These are phyloP conservation scores for Stachybotrys chartarum DNA, from an alignment of 2,329 filamentous ascomycete genomes.

Conservation along the genomic window DNA sequence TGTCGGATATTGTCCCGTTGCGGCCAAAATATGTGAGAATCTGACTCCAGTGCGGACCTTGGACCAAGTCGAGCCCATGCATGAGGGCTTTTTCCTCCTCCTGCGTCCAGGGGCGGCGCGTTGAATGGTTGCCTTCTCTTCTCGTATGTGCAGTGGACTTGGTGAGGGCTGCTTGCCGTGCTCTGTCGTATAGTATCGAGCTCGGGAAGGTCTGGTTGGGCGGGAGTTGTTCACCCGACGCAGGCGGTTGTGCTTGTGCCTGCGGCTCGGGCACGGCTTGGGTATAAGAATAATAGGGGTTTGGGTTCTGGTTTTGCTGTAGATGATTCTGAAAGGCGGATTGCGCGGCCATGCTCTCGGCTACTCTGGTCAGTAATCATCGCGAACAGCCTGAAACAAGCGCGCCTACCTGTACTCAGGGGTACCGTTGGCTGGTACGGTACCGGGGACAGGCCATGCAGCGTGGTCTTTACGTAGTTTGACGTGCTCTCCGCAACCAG, in stretches of 20 bases:
- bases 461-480: conserved; percentile 36
- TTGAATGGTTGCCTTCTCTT: conserved; percentile 51
- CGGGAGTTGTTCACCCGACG: conserved; percentile 34
- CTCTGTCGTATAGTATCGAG: conserved; percentile 49
- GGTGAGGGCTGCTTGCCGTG: conserved; percentile 50
- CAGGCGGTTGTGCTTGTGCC: conserved; percentile 14
- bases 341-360: conserved; percentile 27
- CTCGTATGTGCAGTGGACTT: conserved; percentile 48
- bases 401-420: conserved; percentile 25
- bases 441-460: conserved; percentile 33
- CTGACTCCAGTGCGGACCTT: conserved; percentile 89
- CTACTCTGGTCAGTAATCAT: conserved; percentile 3
- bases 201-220: conserved; percentile 51
- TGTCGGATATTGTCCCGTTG: conserved; percentile 72
- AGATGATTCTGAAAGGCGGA: conserved; percentile 27
- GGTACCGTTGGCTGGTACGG: conserved; percentile 35
- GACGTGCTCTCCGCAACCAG: conserved; percentile 36
- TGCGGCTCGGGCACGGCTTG: conserved; percentile 28
- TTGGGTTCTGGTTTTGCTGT: conserved; percentile 28
- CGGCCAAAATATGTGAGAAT: conserved; percentile 79
- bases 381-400: background rate
- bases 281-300: conserved; percentile 26
- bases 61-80: conserved; percentile 80
- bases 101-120: conserved; percentile 75
- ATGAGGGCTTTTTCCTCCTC: conserved; percentile 88